Evolutionary conservation across 306 rosid genomes (phyloP).

Genomic region (Ormosia semicastrata): DNA sequence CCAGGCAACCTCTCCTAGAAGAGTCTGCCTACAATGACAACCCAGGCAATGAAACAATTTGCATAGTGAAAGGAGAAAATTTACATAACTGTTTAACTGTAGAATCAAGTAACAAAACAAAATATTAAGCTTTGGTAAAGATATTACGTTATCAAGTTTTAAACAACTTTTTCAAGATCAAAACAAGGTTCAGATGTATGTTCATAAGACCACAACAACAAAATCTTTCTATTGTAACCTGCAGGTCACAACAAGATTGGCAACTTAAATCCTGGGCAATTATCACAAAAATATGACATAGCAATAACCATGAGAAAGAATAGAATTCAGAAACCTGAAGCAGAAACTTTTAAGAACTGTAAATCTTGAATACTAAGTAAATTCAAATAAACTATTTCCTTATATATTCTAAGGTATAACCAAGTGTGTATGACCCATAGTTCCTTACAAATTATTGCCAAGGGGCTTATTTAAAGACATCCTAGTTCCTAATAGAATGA

Average conservation of each 20-base stretch:
- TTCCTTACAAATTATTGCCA: slow-evolving; percentile 62
- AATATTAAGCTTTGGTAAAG: background rate
- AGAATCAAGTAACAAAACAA: slow-evolving; percentile 6
- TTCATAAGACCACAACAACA: slow-evolving; percentile 11
- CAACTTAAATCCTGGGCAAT: background rate
- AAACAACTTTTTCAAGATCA: background rate
- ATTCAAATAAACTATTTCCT: slow-evolving; percentile 39
- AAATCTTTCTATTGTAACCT: background rate
- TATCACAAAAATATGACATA: slow-evolving; percentile 5
- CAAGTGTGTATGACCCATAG: slow-evolving; percentile 47
- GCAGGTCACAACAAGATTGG: background rate
- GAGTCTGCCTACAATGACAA: slow-evolving; percentile 1
- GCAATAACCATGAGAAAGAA: slow-evolving; percentile 14
- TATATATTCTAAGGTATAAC: slow-evolving; percentile 61
- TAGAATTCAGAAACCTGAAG: slow-evolving; percentile 33
- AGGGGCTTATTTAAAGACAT: slow-evolving; percentile 72
- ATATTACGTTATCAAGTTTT: no score
- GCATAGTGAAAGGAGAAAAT: background rate
- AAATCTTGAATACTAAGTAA: slow-evolving; percentile 22
- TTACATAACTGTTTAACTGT: background rate
- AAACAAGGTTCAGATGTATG: background rate
- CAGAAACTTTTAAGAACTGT: background rate
- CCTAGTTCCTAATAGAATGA: slow-evolving; percentile 40
- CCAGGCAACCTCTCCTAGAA: slow-evolving; percentile 5
- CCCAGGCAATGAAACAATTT: background rate